Evolutionary conservation across 495 filamentous ascomycete genomes (phyloP).

Genomic region (Corynascus novoguineensis): DNA sequence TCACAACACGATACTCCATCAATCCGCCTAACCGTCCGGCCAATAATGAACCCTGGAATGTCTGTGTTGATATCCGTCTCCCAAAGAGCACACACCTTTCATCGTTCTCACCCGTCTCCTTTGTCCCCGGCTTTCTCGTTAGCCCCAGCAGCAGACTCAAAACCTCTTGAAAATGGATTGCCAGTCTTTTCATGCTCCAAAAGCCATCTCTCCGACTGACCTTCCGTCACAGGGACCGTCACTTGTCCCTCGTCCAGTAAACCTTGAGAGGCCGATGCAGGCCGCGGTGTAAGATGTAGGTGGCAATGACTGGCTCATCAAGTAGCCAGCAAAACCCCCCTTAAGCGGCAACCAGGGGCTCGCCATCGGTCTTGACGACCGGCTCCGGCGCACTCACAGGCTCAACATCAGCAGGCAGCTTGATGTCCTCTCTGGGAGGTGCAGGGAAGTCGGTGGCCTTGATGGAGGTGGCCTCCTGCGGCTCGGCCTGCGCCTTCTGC

Average conservation of each 20-base stretch:
- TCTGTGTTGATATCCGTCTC: neutral
- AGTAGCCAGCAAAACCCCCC: neutral
- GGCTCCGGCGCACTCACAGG: slow-evolving; percentile 11
- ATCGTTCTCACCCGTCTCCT: neutral
- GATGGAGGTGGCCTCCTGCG: too few relatives aligned
- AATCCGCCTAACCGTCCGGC: neutral
- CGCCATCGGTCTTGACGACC: slow-evolving; percentile 25
- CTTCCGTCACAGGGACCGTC: neutral
- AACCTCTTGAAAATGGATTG: neutral
- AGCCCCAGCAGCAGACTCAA: neutral
- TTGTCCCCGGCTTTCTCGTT: neutral
- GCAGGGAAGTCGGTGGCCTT: slow-evolving; percentile 54
- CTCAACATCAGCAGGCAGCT: neutral
- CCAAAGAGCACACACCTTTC: neutral
- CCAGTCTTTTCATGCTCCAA: neutral
- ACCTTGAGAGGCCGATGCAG: neutral
- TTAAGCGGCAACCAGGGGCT: slow-evolving; percentile 38
- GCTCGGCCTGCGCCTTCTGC: slow-evolving; percentile 5
- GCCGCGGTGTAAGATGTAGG: slow-evolving; percentile 5
- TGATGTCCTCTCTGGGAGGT: slow-evolving; percentile 47
- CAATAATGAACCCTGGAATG: neutral
- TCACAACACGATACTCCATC: slow-evolving; percentile 3
- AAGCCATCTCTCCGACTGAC: neutral
- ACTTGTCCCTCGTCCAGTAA: neutral
- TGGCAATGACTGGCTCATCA: neutral